Base-by-base conservation (phyloP, 208 protist genomes). In the Tritrichomonas musculus region DNA sequence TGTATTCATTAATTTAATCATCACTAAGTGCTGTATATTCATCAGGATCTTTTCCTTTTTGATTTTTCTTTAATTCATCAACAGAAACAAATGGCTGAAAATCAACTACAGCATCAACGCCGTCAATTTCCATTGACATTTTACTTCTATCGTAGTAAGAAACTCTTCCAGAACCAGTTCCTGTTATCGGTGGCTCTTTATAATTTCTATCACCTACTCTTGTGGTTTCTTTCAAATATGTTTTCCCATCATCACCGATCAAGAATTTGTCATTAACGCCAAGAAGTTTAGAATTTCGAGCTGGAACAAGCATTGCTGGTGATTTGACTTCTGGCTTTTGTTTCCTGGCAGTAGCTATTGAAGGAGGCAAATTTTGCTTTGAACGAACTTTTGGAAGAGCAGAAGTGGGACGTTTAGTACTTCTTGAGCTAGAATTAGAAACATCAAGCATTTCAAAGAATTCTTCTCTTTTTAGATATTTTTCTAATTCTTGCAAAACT, bases 241-340 rank as follows among this genome's bases (percentile, higher is more conserved):
- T 88, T 50, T 88, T 88, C 39, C 77, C 77, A 88, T 88, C 77
- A 88, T 88, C 77, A 30, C 77, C 77, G 1, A 88, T 57, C 20
- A 49, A 44, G 17, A 39, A 88, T 39, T 88, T 88, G 39, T 88
- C 77, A 50, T 88, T 88, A n/a, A 88, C 77, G 2, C 77, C 77
- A 1, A 88, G 22, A 22, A 88, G 33, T 50, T 88, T 88, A 2
- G 77, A 50, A 60, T 88, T 88, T 57, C 77, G 20, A 22, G 77
- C 13, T 27, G 77, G 77, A 60, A 88, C 77, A 60, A 88, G 47
- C 8, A 27, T 44, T 17, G 47, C 1, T 30, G 47, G 47, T 39
- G 14, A 17, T 57, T 88, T 88, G 8, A 88, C 0, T 30, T 88
- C 77, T 13, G 77, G 22, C 57, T 44, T 88, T 47, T 53, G 25